Conservation (phyloP, 495 filamentous ascomycete species). For the Annulohypoxylon bovei region DNA sequence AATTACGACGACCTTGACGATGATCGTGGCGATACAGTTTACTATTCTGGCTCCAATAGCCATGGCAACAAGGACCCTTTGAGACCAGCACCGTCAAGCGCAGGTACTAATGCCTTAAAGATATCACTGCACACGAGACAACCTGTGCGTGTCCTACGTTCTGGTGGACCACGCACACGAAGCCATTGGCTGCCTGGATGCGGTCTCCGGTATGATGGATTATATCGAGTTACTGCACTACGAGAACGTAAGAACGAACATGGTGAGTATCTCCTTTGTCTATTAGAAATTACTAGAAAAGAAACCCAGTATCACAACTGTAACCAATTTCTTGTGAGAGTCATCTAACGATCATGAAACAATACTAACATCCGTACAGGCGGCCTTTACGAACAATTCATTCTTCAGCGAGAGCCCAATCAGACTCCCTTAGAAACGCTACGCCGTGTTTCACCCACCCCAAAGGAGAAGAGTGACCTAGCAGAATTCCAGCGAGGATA, state of each 20-base stretch:
- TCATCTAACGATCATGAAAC: neutral
- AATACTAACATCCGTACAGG: conserved; percentile 4
- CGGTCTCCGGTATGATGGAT: conserved; percentile 64
- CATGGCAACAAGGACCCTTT: conserved; percentile 40
- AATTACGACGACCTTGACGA: conserved; percentile 55
- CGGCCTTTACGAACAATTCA: conserved; percentile 56
- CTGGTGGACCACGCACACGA: conserved; percentile 18
- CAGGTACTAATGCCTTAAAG: conserved; percentile 51
- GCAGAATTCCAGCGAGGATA: neutral
- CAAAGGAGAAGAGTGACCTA: conserved; percentile 23
- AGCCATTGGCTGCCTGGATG: conserved; percentile 47
- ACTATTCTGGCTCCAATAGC: conserved; percentile 59
- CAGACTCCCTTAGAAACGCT: conserved; percentile 47
- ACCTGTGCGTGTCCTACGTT: conserved; percentile 61
- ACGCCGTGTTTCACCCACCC: conserved; percentile 38
- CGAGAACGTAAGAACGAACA: conserved; percentile 17
- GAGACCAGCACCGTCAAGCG: conserved; percentile 29
- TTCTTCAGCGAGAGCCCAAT: conserved; percentile 45
- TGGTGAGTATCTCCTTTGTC: conserved; percentile 12
- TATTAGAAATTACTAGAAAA: neutral
- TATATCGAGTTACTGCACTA: conserved; percentile 54
- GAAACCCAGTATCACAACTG: neutral
- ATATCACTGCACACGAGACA: conserved; percentile 34
- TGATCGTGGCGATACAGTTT: conserved; percentile 56
- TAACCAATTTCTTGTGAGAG: neutral